phyloP scores from a whole-genome alignment of 495 filamentous ascomycete genomes.

The Acidiella bohemica region DNA sequence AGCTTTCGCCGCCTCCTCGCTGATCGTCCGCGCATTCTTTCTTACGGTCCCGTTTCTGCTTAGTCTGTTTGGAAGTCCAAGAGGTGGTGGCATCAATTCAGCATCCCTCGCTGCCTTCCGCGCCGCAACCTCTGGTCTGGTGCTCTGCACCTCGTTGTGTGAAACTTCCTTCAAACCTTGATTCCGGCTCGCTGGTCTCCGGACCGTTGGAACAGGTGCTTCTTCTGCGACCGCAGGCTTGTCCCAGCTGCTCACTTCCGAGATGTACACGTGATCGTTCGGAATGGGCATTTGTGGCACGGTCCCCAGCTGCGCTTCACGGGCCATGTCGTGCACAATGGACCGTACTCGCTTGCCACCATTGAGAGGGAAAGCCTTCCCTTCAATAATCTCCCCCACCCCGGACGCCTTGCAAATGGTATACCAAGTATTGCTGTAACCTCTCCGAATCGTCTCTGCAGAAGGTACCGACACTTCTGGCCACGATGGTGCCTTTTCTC shows the following conservation, averaged over 20 bases:
- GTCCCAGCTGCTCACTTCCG: conserved; percentile 14
- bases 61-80: background rate
- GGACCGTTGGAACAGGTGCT: background rate
- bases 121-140: conserved; percentile 2
- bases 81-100: conserved; percentile 18
- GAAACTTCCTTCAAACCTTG: conserved; percentile 13
- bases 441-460: conserved; percentile 24
- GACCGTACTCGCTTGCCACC: conserved; percentile 26
- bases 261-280: conserved; percentile 26
- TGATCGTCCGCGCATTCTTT: conserved; percentile 14
- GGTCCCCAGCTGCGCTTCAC: conserved; percentile 25
- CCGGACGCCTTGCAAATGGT: conserved; percentile 29
- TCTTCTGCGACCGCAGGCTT: conserved; percentile 15
- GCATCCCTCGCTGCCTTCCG: conserved; percentile 10
- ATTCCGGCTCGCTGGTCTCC: conserved; percentile 5
- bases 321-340: conserved; percentile 28
- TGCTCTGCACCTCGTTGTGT: conserved; percentile 14
- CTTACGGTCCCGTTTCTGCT: conserved; percentile 11
- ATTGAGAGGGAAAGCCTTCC: conserved; percentile 26
- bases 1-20: conserved; percentile 17
- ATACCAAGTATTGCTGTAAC: conserved; percentile 30
- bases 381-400: conserved; percentile 29
- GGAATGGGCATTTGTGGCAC: conserved; percentile 30
- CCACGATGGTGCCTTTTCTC: conserved; percentile 26
- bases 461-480: conserved; percentile 26